These are phyloP conservation scores for Oryza nivara DNA, from an alignment of 176 grass and related monocot species.

Conservation along the genomic window DNA sequence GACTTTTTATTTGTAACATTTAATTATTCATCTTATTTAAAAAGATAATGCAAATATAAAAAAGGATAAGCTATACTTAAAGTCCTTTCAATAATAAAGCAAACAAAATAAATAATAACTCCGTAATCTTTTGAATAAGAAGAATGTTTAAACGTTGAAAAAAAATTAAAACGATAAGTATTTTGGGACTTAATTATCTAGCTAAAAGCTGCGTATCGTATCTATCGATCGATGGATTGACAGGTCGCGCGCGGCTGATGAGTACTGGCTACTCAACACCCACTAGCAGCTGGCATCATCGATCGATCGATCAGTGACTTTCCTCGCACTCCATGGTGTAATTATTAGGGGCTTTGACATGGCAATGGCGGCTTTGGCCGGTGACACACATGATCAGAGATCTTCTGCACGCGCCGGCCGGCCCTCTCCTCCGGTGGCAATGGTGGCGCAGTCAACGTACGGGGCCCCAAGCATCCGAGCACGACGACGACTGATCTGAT, in stretches of 20 bases:
- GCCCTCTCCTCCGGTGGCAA: neutral
- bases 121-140: too few relatives aligned
- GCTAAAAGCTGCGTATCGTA: neutral
- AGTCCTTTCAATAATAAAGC: too few relatives aligned
- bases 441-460: constrained; percentile 33
- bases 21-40: too few relatives aligned
- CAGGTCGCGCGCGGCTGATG: neutral
- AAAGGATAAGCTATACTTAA: too few relatives aligned
- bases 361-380: constrained; percentile 21
- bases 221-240: neutral
- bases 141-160: too few relatives aligned
- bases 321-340: constrained; percentile 31
- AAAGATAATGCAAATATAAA: too few relatives aligned
- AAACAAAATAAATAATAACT: too few relatives aligned
- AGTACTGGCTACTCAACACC: constrained; percentile 36
- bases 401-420: constrained; percentile 18
- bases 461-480: neutral
- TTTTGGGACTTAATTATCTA: neutral
- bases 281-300: constrained; percentile 26
- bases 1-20: too few relatives aligned
- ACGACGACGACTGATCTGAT: neutral
- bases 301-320: constrained; percentile 2
- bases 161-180: too few relatives aligned
- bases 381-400: constrained; percentile 15
- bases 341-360: constrained; percentile 50